These are phyloP conservation scores for Geotrichum phurueaensis DNA, from an alignment of 1,139 yeast genomes.

Conservation along the genomic window DNA sequence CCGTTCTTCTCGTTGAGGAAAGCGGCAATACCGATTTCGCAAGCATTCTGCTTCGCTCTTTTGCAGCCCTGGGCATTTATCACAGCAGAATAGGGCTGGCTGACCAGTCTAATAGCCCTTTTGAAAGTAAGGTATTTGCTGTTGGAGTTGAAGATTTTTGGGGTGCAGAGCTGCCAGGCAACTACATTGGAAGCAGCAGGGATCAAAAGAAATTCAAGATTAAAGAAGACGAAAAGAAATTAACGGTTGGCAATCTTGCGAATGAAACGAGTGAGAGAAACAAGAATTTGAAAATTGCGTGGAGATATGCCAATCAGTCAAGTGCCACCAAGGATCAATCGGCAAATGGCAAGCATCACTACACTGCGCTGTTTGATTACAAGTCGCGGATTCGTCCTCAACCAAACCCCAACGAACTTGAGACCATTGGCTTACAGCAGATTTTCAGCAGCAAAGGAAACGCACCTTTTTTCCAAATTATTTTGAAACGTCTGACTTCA, in stretches of 20 bases:
- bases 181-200: conserved; percentile 58
- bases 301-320: conserved; percentile 43
- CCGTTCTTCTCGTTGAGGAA: conserved; percentile 68
- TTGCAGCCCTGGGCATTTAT: conserved; percentile 72
- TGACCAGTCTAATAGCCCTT: conserved; percentile 26
- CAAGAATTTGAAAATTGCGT: conserved; percentile 46
- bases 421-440: conserved; percentile 5
- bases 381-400: conserved; percentile 64
- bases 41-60: conserved; percentile 62
- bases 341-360: conserved; percentile 11
- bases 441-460: neutral
- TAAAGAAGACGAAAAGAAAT: conserved; percentile 51
- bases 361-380: conserved; percentile 44
- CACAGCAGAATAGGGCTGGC: conserved; percentile 48
- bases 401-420: conserved; percentile 56
- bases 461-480: conserved; percentile 3
- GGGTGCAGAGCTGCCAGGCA: conserved; percentile 73
- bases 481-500: neutral
- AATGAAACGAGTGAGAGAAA: conserved; percentile 26
- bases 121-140: conserved; percentile 44
- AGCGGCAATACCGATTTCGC: conserved; percentile 86
- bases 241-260: conserved; percentile 63
- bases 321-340: neutral
- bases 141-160: conserved; percentile 58
- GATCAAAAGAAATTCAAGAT: conserved; percentile 63